phyloP scores from a whole-genome alignment of 108 stramenopile species.

The Nitzschia sp. region DNA sequence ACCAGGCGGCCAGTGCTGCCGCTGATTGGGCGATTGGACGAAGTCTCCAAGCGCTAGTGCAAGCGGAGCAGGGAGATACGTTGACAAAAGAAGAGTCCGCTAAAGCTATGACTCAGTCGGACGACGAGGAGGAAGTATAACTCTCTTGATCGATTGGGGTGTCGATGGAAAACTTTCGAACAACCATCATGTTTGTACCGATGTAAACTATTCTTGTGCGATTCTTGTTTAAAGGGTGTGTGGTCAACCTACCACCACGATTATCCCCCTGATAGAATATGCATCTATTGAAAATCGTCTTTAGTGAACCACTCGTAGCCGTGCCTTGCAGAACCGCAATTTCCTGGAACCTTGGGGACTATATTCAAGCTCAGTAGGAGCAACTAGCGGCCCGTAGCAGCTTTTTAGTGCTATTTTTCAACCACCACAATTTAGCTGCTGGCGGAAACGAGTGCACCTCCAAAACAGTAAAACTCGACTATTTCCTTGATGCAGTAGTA shows the following conservation, averaged over 20 bases:
- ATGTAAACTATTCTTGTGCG: not conserved
- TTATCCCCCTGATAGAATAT: not conserved
- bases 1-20: slow-evolving; percentile 9
- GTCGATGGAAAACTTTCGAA: not conserved
- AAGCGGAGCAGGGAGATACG: slow-evolving; percentile 37
- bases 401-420: no score
- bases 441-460: no score
- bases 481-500: no score
- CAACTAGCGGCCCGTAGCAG: no score
- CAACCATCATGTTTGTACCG: not conserved
- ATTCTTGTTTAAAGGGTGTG: not conserved
- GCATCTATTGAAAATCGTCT: not conserved
- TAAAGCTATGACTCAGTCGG: not conserved
- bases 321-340: not conserved
- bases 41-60: slow-evolving; percentile 58
- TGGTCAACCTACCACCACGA: not conserved
- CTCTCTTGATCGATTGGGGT: not conserved
- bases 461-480: no score
- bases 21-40: slow-evolving; percentile 89
- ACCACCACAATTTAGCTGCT: no score
- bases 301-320: not conserved
- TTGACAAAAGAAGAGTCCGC: slow-evolving; percentile 3
- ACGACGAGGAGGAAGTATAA: slow-evolving; percentile 16
- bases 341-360: no score
- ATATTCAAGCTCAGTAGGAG: no score